Percentiles rank a stretch among this genome's conserved stretches.
These are phyloP conservation scores for Myriosclerotinia duriaeana DNA, from an alignment of 2,329 filamentous ascomycete species.

Conservation along the genomic window DNA sequence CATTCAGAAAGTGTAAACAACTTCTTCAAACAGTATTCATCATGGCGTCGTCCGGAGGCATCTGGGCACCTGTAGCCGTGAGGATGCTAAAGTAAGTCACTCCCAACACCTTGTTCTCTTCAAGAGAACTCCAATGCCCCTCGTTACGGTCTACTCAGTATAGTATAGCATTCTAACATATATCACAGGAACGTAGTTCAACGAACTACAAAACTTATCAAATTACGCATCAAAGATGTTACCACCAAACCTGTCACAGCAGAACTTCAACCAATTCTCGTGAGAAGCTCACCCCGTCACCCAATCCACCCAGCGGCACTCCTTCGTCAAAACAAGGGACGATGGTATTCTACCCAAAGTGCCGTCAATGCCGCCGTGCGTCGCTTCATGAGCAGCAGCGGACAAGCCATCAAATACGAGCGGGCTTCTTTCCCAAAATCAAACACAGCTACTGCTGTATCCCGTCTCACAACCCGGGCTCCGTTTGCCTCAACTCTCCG, in stretches of 20 bases:
- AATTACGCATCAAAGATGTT: conserved; percentile 46
- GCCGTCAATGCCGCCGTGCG: conserved; percentile 53
- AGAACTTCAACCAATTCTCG: conserved; percentile 59
- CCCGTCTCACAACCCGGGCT: conserved; percentile 68
- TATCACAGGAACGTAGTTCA: conserved; percentile 48
- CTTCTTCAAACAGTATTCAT: conserved; percentile 15
- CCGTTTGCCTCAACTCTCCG: conserved; percentile 88
- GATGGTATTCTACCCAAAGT: conserved; percentile 60
- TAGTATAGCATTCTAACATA: conserved; percentile 29
- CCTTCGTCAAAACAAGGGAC: conserved; percentile 62
- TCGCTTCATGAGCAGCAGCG: conserved; percentile 41
- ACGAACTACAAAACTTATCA: conserved; percentile 48
- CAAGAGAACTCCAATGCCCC: background rate
- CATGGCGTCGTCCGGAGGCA: conserved; percentile 39
- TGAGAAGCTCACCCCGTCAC: conserved; percentile 55
- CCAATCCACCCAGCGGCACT: conserved; percentile 57
- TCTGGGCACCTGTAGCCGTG: conserved; percentile 40
- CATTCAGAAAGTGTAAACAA: conserved; percentile 12
- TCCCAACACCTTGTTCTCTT: background rate
- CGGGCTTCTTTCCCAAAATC: conserved; percentile 56
- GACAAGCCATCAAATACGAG: conserved; percentile 46
- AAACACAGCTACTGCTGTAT: conserved; percentile 54
- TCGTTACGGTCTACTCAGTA: background rate
- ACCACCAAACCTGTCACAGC: conserved; percentile 45
- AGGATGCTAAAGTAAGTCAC: conserved; percentile 38